Base-by-base conservation (phyloP, 495 filamentous ascomycete species). In the Hypomontagnella submonticulosa region DNA sequence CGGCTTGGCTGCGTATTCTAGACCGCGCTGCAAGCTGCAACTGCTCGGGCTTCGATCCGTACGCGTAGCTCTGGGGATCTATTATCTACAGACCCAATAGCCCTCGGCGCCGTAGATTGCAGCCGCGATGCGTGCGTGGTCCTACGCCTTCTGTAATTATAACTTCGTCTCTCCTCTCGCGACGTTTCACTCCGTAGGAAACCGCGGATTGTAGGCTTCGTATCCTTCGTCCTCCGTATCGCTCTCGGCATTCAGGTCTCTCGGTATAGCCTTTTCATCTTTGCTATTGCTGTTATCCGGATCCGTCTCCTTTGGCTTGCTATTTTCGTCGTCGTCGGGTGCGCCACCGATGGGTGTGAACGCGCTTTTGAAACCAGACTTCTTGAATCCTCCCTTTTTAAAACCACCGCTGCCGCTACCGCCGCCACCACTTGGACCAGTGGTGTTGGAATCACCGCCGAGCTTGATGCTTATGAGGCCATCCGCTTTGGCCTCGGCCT, bases 401-500 rank as follows among this genome's bases (percentile, higher is more conserved):
- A 85, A 85, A 0, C 83, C 84, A 7, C 73, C 76, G 5, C 76
- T 71, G 8, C 43, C 40, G 12, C 43, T 40, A 16, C 11, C 44
- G 20, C 49, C 44, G 3, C 56, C 48, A 6, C 23, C 23, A 27
- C 23, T 27, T 27, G 23, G 3, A 27, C 23, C 6, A 2, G 23
- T 27, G 4, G 56, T 32, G 15, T 54, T 71, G 3, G 71, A 58
- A 6, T 74, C 75, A 7, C 74, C 73, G 34, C 81, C 80, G 5
- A 85, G 71, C 73, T 87, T 86, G 63, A 88, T 87, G 19, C 76
- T 81, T 49, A 88, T 83, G 12, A 88, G 73, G 3, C 84, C 84
- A 68, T 90, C 88, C 27, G 87, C 86, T 67, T 89, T 89, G 50
- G 85, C 84, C 75, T 92, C 90, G 27, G 89, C 88, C 67, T 86